Percentiles rank a stretch among this genome's conserved stretches.
Evolutionary conservation across 163 green algal species (phyloP).

Genomic region (Scenedesmus sp.): DNA sequence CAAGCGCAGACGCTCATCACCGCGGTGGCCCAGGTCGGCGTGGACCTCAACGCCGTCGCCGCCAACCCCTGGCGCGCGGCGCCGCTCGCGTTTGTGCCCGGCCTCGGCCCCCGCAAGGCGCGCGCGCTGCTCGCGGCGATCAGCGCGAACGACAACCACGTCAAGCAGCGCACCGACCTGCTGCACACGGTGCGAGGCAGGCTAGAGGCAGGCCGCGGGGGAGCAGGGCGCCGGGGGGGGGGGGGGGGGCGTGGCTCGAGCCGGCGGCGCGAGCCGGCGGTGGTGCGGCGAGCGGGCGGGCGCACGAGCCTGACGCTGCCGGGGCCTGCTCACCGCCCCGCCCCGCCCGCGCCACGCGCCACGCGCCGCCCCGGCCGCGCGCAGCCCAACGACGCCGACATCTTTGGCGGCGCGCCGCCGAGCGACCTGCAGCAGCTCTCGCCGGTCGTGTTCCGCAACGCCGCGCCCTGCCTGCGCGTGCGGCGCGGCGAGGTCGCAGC

Average conservation of each 20-base stretch:
- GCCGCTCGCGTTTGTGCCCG: slow-evolving; percentile 82
- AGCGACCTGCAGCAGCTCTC: background rate
- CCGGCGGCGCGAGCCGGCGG: too few relatives aligned
- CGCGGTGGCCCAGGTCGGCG: slow-evolving; percentile 66
- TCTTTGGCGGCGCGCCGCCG: too few relatives aligned
- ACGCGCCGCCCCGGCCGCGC: too few relatives aligned
- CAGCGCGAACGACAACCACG: slow-evolving; percentile 5
- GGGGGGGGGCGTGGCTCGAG: too few relatives aligned
- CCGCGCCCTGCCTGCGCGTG: slow-evolving; percentile 41
- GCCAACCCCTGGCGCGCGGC: slow-evolving; percentile 75
- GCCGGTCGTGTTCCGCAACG: slow-evolving; percentile 35
- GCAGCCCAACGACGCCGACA: too few relatives aligned
- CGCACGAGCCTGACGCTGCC: too few relatives aligned
- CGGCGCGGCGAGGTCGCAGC: slow-evolving; percentile 25
- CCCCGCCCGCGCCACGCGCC: too few relatives aligned
- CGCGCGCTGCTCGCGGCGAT: slow-evolving; percentile 22
- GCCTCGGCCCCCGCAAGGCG: slow-evolving; percentile 90
- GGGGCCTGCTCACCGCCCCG: too few relatives aligned
- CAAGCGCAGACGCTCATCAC: slow-evolving; percentile 35
- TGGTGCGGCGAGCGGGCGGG: too few relatives aligned
- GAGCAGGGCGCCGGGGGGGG: too few relatives aligned
- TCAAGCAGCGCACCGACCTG: slow-evolving; percentile 37
- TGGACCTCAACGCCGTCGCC: slow-evolving; percentile 87
- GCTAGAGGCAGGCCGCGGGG: too few relatives aligned
- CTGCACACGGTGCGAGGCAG: too few relatives aligned